Conservation (phyloP, 1,139 yeast genomes). For the Yamadazyma atmosphaerica region DNA sequence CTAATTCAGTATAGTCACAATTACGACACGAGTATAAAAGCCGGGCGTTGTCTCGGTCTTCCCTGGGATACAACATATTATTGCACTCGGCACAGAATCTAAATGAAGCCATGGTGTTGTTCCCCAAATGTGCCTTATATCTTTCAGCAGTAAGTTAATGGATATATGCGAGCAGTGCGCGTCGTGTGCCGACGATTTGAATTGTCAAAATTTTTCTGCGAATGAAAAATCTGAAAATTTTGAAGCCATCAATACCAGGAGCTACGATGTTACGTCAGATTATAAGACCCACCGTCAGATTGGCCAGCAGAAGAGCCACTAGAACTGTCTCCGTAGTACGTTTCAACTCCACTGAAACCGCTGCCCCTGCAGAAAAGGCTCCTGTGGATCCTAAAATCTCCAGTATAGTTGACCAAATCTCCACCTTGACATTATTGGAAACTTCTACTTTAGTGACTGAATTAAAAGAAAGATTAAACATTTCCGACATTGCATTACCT, state of each 20-base stretch:
- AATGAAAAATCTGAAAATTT: conserved; percentile 5
- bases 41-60: conserved; percentile 74
- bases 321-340: conserved; percentile 21
- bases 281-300: conserved; percentile 38
- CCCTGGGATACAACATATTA: conserved; percentile 98
- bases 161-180: too few species aligned
- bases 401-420: conserved; percentile 85
- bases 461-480: conserved; percentile 82
- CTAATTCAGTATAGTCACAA: conserved; percentile 90
- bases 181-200: too few species aligned
- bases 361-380: conserved; percentile 35
- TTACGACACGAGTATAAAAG: conserved; percentile 91
- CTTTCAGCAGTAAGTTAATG: too few species aligned
- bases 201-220: conserved; percentile 3
- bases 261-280: conserved; percentile 34
- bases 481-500: conserved; percentile 91
- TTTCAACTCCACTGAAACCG: conserved; percentile 57
- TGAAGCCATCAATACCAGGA: conserved; percentile 1
- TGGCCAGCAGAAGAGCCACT: conserved; percentile 26
- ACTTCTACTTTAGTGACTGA: conserved; percentile 83
- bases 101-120: conserved; percentile 74
- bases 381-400: conserved; percentile 87
- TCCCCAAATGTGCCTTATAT: neutral
- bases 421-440: conserved; percentile 85
- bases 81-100: conserved; percentile 94